Percentiles rank a stretch among this genome's conserved stretches.
phyloP scores from a whole-genome alignment of 139 green algal genomes.

The Edaphochlamys debaryana region DNA sequence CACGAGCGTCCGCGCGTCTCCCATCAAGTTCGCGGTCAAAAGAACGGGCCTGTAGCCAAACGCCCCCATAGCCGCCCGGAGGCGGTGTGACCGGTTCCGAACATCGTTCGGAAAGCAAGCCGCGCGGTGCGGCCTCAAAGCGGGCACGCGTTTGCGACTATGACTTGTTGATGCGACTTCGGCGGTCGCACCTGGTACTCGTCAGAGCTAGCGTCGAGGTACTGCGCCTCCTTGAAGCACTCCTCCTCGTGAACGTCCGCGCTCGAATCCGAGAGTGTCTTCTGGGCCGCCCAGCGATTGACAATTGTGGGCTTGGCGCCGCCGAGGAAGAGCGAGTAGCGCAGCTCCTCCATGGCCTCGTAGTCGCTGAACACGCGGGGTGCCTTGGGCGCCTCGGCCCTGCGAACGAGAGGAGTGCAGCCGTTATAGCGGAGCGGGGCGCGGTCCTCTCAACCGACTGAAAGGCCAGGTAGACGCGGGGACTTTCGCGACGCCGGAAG shows the following conservation, averaged over 20 bases:
- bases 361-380: slow-evolving; percentile 22
- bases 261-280: not conserved
- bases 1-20: too few relatives aligned
- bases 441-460: not conserved
- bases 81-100: too few relatives aligned
- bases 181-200: not conserved
- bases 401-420: not conserved
- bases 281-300: too few relatives aligned
- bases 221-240: not conserved
- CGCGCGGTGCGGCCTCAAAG: too few relatives aligned
- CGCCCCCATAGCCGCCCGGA: too few relatives aligned
- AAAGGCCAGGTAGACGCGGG: not conserved
- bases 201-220: not conserved
- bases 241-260: not conserved
- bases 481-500: not conserved
- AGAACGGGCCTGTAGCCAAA: too few relatives aligned
- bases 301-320: not conserved
- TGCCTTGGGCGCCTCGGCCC: not conserved
- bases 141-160: too few relatives aligned
- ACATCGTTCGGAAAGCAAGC: too few relatives aligned
- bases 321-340: slow-evolving; percentile 3
- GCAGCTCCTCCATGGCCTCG: slow-evolving; percentile 13
- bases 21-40: too few relatives aligned
- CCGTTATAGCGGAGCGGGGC: too few relatives aligned
- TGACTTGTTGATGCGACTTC: too few relatives aligned